Evolutionary conservation across 495 filamentous ascomycete species (phyloP).

Genomic region (Daldinia concentrica): DNA sequence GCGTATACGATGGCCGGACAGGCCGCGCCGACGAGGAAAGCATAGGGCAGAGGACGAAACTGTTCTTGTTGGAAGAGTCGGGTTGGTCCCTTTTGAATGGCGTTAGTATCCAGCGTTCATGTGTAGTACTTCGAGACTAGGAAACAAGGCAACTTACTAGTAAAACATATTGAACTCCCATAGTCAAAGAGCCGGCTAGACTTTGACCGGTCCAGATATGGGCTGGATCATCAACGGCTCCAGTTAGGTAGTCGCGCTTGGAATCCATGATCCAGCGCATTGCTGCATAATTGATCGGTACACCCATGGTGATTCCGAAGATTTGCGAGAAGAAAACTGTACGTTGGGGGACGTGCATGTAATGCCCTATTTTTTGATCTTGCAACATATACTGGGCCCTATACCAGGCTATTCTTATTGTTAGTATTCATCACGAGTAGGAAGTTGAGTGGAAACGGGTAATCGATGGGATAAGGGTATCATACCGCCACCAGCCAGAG

Average conservation of each 20-base stretch:
- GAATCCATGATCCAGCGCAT: constrained; percentile 58
- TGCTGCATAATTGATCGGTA: constrained; percentile 58
- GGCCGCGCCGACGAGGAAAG: constrained; percentile 64
- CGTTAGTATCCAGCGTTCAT: not conserved
- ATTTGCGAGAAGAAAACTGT: constrained; percentile 67
- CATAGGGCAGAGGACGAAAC: constrained; percentile 62
- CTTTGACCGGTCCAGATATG: constrained; percentile 67
- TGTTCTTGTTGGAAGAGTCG: constrained; percentile 61
- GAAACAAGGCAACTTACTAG: constrained; percentile 46
- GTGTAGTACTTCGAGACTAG: not conserved
- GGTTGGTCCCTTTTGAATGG: constrained; percentile 53
- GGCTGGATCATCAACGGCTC: constrained; percentile 59
- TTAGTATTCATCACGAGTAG: constrained; percentile 8
- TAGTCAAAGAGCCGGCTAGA: constrained; percentile 56
- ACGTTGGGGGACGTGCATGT: constrained; percentile 67
- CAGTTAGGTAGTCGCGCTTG: constrained; percentile 63
- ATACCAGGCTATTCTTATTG: constrained; percentile 52
- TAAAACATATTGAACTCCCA: constrained; percentile 65
- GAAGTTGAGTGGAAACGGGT: not conserved
- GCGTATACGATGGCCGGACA: constrained; percentile 58
- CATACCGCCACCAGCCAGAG: constrained; percentile 55
- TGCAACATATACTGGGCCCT: constrained; percentile 65
- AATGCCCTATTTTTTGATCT: constrained; percentile 62
- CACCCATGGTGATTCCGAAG: constrained; percentile 60
- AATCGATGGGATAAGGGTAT: not conserved